Conservation (phyloP, 805 yeast genomes). For the Yarrowia sp. region DNA sequence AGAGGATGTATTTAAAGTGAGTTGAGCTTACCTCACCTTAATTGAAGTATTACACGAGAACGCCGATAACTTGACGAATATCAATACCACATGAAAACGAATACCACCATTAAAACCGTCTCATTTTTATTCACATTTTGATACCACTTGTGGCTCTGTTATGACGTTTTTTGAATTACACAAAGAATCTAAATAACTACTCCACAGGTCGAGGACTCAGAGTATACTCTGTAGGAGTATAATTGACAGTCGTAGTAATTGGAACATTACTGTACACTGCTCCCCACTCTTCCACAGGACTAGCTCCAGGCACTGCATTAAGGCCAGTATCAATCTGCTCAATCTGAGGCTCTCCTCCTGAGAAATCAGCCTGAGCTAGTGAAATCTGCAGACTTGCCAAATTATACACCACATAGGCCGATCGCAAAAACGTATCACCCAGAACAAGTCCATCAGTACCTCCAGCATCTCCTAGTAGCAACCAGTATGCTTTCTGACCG, state of each 20-base stretch:
- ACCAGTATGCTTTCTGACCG: constrained; percentile 5
- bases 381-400: constrained; percentile 55
- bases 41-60: too few relatives aligned
- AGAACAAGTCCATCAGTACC: constrained; percentile 45
- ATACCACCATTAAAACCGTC: too few relatives aligned
- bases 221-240: background rate
- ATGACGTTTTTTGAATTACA: too few relatives aligned
- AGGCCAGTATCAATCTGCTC: constrained; percentile 1
- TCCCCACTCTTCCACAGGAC: background rate
- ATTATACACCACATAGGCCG: constrained; percentile 65
- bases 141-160: too few relatives aligned
- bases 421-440: constrained; percentile 63
- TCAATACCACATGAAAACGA: too few relatives aligned
- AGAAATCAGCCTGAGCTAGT: constrained; percentile 49
- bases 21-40: too few relatives aligned
- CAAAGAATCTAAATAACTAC: too few relatives aligned
- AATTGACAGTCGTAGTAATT: background rate
- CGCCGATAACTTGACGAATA: too few relatives aligned
- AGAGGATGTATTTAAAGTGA: too few relatives aligned
- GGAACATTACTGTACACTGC: background rate
- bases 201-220: background rate
- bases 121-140: too few relatives aligned
- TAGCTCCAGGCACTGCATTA: constrained; percentile 6
- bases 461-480: background rate
- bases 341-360: background rate